Base-by-base conservation (phyloP, 805 yeast genomes). In the Scheffersomyces lignosus region DNA sequence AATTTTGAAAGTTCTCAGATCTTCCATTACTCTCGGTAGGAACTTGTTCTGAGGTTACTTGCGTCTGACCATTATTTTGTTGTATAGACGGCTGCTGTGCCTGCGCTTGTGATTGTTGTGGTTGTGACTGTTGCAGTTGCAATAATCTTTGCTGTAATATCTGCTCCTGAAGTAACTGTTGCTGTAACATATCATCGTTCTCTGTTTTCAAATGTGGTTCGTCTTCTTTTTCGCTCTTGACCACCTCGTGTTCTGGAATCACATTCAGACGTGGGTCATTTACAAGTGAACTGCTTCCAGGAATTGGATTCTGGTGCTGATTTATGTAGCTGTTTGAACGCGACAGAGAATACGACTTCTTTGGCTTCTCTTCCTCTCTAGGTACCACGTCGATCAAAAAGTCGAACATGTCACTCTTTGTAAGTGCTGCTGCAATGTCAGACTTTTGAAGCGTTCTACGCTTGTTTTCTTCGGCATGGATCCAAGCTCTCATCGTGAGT, bases 401-500 rank as follows among this genome's bases (percentile, higher is more conserved):
- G 56, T 93, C 99, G 71, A 91, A 95, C 96, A 93, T 91, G 59
- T 93, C 99, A 27, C 90, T 80, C 58, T 88, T 88, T 47, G 89
- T 93, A 39, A 95, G 69, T 1, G 99, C 99, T 13, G 93, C 93
- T 2, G 96, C 96, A 44, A 93, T 89, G 56, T 93, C 99, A 1
- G 88, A 80, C 54, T 89, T 86, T 60, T 93, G 99, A 41, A 93
- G 67, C 4, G 99, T 93, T 43, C 99, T 69, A 48, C 99, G 77
- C 58, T 93, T 93, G 66, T 87, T 87, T 54, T 88, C 96, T 61
- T 93, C 98, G 3, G 98, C 96, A 52, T 90, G 96, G 44, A 93
- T 88, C 99, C 99, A 93, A 5, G 99, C 97, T 40, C 99, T 74
- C 96, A 93, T 90, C 10, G 99, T 90, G 37, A 93, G 70, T 60